phyloP scores from a whole-genome alignment of 2,329 filamentous ascomycete genomes.

The Sordariomycetes sp. region DNA sequence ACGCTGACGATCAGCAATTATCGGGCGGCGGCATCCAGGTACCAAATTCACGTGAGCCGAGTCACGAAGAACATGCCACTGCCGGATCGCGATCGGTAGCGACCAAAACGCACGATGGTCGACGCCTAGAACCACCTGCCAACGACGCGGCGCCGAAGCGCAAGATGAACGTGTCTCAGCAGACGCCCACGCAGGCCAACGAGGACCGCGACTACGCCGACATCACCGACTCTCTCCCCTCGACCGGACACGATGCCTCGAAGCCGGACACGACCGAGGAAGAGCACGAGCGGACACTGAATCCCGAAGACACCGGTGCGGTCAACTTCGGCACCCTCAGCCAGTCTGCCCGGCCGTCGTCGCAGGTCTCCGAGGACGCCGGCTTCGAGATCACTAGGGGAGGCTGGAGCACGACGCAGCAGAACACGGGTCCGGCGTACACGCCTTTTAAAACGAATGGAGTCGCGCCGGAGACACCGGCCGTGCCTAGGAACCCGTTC shows the following conservation, averaged over 20 bases:
- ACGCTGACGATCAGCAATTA: background rate
- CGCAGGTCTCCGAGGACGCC: constrained; percentile 31
- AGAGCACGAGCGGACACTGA: constrained; percentile 25
- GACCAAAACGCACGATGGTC: background rate
- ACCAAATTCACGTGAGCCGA: background rate
- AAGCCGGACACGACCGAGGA: constrained; percentile 3
- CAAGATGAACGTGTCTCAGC: constrained; percentile 38
- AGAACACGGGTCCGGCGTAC: constrained; percentile 15
- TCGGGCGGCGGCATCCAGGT: background rate
- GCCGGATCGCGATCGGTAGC: background rate
- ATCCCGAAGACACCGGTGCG: constrained; percentile 40
- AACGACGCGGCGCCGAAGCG: constrained; percentile 5
- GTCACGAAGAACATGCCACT: background rate
- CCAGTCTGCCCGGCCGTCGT: constrained; percentile 24
- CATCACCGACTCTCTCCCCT: constrained; percentile 20
- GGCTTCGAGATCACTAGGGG: constrained; percentile 27
- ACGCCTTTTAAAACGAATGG: constrained; percentile 15
- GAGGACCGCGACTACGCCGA: constrained; percentile 45
- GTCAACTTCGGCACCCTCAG: constrained; percentile 33
- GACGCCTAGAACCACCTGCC: background rate
- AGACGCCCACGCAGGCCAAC: constrained; percentile 48
- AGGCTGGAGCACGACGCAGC: constrained; percentile 26
- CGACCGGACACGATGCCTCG: constrained; percentile 12
- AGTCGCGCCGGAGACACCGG: constrained; percentile 37
- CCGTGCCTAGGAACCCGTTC: constrained; percentile 38